These are phyloP conservation scores for Zea luxurians DNA, from an alignment of 176 grass and related monocot genomes.

Conservation along the genomic window DNA sequence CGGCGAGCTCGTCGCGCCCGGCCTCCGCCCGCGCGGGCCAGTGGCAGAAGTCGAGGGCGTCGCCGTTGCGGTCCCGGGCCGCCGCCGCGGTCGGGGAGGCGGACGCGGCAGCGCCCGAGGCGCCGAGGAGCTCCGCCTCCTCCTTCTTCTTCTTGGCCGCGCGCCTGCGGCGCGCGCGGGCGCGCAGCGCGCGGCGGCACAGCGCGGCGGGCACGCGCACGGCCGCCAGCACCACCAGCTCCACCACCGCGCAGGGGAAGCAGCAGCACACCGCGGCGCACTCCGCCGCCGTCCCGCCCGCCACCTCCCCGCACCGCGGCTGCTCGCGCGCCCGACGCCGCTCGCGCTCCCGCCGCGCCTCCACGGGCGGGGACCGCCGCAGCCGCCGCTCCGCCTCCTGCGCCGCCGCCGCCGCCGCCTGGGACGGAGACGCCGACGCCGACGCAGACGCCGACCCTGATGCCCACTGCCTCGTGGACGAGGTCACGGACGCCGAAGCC, in stretches of 20 bases:
- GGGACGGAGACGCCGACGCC: neutral
- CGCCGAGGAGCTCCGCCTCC: slow-evolving; percentile 22
- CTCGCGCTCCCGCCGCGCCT: slow-evolving; percentile 7
- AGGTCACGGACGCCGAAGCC: neutral
- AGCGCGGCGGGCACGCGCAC: slow-evolving; percentile 65
- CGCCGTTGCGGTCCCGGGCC: neutral
- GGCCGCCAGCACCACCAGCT: slow-evolving; percentile 58
- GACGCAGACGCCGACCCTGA: neutral
- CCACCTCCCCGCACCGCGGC: slow-evolving; percentile 59
- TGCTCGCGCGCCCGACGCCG: slow-evolving; percentile 26
- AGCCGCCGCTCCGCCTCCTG: neutral
- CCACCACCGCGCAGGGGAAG: slow-evolving; percentile 60
- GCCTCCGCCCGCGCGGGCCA: neutral
- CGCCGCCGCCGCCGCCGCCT: neutral
- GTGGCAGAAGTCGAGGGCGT: neutral
- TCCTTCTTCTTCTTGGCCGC: slow-evolving; percentile 28
- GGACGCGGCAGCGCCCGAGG: neutral
- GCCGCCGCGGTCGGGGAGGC: neutral
- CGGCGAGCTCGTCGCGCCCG: slow-evolving; percentile 28
- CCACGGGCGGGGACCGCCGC: slow-evolving; percentile 37
- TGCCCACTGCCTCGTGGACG: too few relatives aligned
- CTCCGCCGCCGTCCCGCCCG: slow-evolving; percentile 67
- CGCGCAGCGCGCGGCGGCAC: slow-evolving; percentile 42
- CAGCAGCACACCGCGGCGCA: slow-evolving; percentile 71
- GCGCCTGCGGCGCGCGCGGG: neutral